These are phyloP conservation scores for Trichosporon sp. DNA, from an alignment of 1,284 basidiomycete species.

Conservation along the genomic window DNA sequence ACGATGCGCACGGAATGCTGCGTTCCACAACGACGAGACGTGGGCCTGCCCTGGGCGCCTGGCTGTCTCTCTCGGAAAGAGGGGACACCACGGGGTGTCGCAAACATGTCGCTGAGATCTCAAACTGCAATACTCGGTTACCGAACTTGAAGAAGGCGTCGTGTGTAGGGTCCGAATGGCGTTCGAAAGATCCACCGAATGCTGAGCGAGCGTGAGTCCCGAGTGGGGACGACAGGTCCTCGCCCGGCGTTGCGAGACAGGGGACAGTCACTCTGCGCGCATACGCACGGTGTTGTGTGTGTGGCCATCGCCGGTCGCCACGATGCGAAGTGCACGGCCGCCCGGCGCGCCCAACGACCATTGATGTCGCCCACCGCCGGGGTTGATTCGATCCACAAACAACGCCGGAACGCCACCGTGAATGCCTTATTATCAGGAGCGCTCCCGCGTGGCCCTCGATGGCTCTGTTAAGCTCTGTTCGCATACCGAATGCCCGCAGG, in stretches of 20 bases:
- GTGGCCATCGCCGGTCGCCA: background rate
- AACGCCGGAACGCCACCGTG: conserved; percentile 7
- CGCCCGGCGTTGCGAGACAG: background rate
- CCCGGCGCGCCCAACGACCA: background rate
- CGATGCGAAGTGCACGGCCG: conserved; percentile 12
- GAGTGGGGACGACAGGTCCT: background rate
- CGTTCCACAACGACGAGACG: background rate
- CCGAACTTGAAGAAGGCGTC: conserved; percentile 1
- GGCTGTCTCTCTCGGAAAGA: no score
- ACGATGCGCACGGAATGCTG: conserved; percentile 1
- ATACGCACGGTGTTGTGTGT: background rate
- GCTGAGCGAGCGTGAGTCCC: background rate
- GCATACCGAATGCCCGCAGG: background rate
- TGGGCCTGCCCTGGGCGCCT: background rate
- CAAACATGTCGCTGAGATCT: background rate
- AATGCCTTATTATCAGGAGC: conserved; percentile 10
- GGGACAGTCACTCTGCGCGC: conserved; percentile 12
- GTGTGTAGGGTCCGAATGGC: conserved; percentile 14
- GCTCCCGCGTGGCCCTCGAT: conserved; percentile 4
- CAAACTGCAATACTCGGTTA: background rate
- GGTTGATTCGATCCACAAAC: background rate
- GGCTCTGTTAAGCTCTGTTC: background rate
- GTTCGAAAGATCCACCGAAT: conserved; percentile 11
- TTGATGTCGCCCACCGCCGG: background rate
- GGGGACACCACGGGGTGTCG: no score